A percentile compares a stretch with the other conserved stretches of the same genome.
phyloP scores from a whole-genome alignment of 1,284 basidiomycete genomes.

The Inonotus obliquus region DNA sequence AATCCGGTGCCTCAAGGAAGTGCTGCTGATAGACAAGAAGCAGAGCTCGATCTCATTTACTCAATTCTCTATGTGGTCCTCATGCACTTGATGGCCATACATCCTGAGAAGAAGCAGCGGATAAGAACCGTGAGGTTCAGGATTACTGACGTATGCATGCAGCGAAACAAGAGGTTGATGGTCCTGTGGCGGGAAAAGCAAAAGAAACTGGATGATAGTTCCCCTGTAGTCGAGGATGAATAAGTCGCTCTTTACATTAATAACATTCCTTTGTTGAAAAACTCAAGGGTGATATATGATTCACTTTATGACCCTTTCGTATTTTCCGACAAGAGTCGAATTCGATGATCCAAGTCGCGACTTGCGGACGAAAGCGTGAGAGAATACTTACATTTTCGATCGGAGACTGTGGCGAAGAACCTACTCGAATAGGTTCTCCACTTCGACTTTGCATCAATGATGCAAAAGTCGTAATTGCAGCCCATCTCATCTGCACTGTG shows the following conservation, averaged over 20 bases:
- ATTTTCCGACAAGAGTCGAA: too few relatives aligned
- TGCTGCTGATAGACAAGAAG: not conserved
- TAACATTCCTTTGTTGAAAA: not conserved
- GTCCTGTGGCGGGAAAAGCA: not conserved
- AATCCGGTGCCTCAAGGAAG: not conserved
- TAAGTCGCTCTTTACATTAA: not conserved
- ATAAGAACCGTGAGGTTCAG: not conserved
- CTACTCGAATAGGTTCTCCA: too few relatives aligned
- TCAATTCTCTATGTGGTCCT: not conserved
- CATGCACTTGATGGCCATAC: not conserved
- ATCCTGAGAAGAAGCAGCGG: not conserved
- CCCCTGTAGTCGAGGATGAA: not conserved
- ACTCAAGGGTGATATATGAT: not conserved
- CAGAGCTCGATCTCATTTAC: not conserved
- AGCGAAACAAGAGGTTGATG: not conserved
- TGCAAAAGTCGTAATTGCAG: too few relatives aligned
- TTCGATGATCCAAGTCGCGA: too few relatives aligned
- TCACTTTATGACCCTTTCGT: too few relatives aligned
- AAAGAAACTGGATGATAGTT: not conserved
- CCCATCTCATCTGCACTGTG: too few relatives aligned
- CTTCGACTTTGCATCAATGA: too few relatives aligned
- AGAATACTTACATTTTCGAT: too few relatives aligned
- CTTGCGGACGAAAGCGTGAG: too few relatives aligned
- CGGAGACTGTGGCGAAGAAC: too few relatives aligned
- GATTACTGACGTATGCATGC: not conserved